Percentiles rank a stretch among this genome's conserved stretches.
Conservation (phyloP, 148 eudicot species). For the Nepenthes mirabilis region DNA sequence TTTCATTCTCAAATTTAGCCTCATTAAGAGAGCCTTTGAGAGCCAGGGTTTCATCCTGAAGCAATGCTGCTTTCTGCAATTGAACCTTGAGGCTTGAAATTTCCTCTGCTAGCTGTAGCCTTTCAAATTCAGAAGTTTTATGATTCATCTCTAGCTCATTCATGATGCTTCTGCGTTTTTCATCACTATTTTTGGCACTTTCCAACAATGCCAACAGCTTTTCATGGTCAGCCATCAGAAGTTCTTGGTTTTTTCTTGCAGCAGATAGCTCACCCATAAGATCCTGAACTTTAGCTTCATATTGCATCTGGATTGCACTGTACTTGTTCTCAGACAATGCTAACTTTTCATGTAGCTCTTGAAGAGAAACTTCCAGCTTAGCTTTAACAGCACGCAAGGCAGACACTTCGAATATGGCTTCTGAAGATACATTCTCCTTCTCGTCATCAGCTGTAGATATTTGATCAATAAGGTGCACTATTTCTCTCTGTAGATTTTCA, state of each 20-base stretch:
- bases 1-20: conserved; percentile 37
- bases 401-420: conserved; percentile 32
- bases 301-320: conserved; percentile 26
- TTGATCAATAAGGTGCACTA: conserved; percentile 44
- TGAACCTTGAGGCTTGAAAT: conserved; percentile 44
- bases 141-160: conserved; percentile 52
- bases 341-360: conserved; percentile 29
- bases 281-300: conserved; percentile 34
- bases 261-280: conserved; percentile 35
- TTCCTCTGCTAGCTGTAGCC: conserved; percentile 49
- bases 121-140: conserved; percentile 55
- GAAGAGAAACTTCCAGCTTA: conserved; percentile 39
- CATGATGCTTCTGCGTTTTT: conserved; percentile 27
- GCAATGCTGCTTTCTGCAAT: conserved; percentile 35
- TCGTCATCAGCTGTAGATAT: conserved; percentile 27
- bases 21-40: conserved; percentile 32
- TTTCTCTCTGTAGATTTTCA: conserved; percentile 55
- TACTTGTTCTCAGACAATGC: conserved; percentile 29
- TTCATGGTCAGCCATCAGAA: conserved; percentile 41
- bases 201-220: conserved; percentile 27
- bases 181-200: conserved; percentile 40
- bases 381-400: conserved; percentile 42
- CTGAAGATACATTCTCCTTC: conserved; percentile 25
- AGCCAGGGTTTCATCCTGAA: conserved; percentile 47
- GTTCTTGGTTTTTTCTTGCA: conserved; percentile 33